Conservation (phyloP, 2,329 filamentous ascomycete genomes). For the Pseudogymnoascus sp. region DNA sequence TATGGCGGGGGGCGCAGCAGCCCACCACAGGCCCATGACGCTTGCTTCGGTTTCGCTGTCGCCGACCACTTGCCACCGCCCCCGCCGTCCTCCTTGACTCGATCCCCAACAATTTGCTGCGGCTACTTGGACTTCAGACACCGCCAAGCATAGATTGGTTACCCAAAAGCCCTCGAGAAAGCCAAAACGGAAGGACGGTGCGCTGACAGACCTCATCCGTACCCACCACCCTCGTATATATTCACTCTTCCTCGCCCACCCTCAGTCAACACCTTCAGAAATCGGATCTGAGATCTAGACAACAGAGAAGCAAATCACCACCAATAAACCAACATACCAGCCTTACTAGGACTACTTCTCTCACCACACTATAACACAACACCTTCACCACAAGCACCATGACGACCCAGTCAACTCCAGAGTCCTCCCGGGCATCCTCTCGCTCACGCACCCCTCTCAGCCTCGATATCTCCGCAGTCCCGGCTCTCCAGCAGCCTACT, state of each 20-base stretch:
- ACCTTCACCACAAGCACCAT: constrained; percentile 1
- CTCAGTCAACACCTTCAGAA: neutral
- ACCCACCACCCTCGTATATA: constrained; percentile 2
- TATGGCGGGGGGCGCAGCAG: constrained; percentile 7
- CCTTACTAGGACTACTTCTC: neutral
- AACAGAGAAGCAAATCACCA: neutral
- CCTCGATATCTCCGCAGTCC: constrained; percentile 66
- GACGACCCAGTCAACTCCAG: neutral
- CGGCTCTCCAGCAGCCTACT: constrained; percentile 61
- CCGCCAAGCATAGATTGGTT: constrained; percentile 4
- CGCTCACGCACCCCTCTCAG: constrained; percentile 43
- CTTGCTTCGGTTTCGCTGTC: constrained; percentile 5
- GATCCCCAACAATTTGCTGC: constrained; percentile 7
- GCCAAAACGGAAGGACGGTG: neutral
- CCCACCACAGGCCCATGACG: neutral
- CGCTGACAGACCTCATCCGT: neutral
- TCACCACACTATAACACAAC: neutral
- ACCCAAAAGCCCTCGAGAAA: neutral
- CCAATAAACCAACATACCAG: neutral
- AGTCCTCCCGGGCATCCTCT: constrained; percentile 11
- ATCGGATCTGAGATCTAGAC: neutral
- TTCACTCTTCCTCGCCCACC: neutral
- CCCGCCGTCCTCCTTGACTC: constrained; percentile 23
- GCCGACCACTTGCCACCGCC: constrained; percentile 16
- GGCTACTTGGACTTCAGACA: neutral